Percentiles rank a stretch among this genome's conserved stretches.
These are phyloP conservation scores for Vanderwaltozyma yarrowii DNA, from an alignment of 805 yeast genomes.

Conservation along the genomic window DNA sequence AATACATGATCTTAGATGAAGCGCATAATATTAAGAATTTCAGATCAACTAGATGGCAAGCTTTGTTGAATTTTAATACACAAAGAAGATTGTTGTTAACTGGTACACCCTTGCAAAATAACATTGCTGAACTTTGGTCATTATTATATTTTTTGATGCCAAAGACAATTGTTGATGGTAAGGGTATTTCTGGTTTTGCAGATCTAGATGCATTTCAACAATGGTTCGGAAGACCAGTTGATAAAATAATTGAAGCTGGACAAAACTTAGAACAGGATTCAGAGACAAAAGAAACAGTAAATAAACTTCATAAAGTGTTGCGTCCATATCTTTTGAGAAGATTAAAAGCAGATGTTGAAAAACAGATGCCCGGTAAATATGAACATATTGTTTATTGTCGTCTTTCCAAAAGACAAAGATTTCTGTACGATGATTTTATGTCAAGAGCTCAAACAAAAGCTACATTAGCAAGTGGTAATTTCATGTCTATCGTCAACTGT, in stretches of 20 bases:
- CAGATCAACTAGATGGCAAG: constrained; percentile 95
- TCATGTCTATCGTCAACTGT: constrained; percentile 89
- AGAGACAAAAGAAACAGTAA: constrained; percentile 78
- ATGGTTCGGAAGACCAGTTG: constrained; percentile 98
- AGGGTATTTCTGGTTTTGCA: constrained; percentile 72
- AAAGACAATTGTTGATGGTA: constrained; percentile 46
- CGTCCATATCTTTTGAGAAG: constrained; percentile 89
- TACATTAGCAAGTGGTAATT: constrained; percentile 89
- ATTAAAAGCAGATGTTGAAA: constrained; percentile 91
- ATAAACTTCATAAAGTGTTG: constrained; percentile 83
- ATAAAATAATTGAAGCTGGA: constrained; percentile 64
- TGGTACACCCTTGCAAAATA: constrained; percentile 96
- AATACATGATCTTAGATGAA: constrained; percentile 93
- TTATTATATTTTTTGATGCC: constrained; percentile 94
- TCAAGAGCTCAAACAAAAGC: constrained; percentile 92
- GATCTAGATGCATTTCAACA: constrained; percentile 91
- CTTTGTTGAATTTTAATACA: constrained; percentile 85
- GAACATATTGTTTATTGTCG: constrained; percentile 93
- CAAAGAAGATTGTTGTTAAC: constrained; percentile 79
- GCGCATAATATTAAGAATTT: constrained; percentile 97
- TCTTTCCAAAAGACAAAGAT: constrained; percentile 84
- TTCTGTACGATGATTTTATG: constrained; percentile 92
- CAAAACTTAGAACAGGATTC: constrained; percentile 47
- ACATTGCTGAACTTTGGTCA: constrained; percentile 94
- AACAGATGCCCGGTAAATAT: constrained; percentile 97